Evolutionary conservation across 768 basidiomycete genomes (phyloP), one percentile per base, ranked within the genome.

Genomic region (Russula sp.): DNA sequence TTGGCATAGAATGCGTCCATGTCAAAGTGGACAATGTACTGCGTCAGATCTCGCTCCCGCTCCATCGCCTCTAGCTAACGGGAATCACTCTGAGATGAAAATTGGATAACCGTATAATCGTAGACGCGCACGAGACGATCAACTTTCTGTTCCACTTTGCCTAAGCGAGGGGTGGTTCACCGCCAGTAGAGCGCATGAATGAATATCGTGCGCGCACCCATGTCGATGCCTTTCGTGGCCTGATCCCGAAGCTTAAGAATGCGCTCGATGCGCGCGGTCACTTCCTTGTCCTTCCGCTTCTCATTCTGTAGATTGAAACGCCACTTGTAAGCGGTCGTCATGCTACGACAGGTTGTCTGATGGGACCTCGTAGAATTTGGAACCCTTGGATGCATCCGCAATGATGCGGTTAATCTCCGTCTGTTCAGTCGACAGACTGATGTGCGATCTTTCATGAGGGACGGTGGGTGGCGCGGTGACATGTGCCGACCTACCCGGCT

Each of bases 1-100:
- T 80, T 89, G 11, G 90, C 89, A 66, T 82, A 94, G 75, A 96
- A 97, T 4, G 93, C 92, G 72, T 98, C 96, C 85, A 95, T 94
- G 70, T 99, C 97, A 35, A 97, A 86, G 71, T 98, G 94, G 6
- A 98, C 90, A 63, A 99, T 91, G 20, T 76, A 81, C 73, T 95
- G 91, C 2, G 82, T 81, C 34, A 98, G 75, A 72, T 98, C 94
- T 51, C 94, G 77, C 55, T 83, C 78, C 2, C 78, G 75, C 72
- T 96, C 93, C 4, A 96, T 77, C 63, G 89, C 85, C 20, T 77
- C 74, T 4, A 95, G 77, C 90, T 87, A 6, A 20, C 47, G 32
- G 61, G 44, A 44, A 62, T 51, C 32, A 59, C 39, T 44, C 66
- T 18, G 47, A 48, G 6, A 56, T 40, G 52, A 2, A 1, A 27